phyloP scores from a whole-genome alignment of 805 yeast species.

The Candida caryicola region DNA sequence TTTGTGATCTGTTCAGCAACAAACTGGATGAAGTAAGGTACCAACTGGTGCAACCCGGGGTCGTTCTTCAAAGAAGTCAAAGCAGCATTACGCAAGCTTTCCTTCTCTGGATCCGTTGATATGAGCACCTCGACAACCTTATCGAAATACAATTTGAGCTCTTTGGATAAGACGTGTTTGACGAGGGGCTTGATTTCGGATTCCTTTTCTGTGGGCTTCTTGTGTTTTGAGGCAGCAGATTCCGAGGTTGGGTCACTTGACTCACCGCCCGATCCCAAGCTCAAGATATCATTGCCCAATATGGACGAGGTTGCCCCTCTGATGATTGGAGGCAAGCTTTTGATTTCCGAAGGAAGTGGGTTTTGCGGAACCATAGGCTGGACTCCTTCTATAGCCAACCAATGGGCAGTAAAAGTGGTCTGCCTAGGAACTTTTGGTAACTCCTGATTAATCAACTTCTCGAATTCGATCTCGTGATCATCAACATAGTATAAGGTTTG shows the following conservation, averaged over 20 bases:
- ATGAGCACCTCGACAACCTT: slow-evolving; percentile 79
- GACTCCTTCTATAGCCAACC: slow-evolving; percentile 98
- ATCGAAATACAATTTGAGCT: slow-evolving; percentile 89
- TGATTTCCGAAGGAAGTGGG: slow-evolving; percentile 79
- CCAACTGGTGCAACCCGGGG: slow-evolving; percentile 94
- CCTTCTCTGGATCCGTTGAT: slow-evolving; percentile 52
- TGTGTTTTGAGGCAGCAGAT: slow-evolving; percentile 10
- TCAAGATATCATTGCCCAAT: slow-evolving; percentile 39
- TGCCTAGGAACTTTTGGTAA: slow-evolving; percentile 92
- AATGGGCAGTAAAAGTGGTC: slow-evolving; percentile 89
- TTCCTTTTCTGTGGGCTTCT: slow-evolving; percentile 42
- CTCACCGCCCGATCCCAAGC: slow-evolving; percentile 20
- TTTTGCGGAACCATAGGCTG: slow-evolving; percentile 98
- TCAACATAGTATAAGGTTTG: slow-evolving; percentile 91
- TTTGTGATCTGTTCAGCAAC: slow-evolving; percentile 93
- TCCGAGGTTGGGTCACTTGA: slow-evolving; percentile 48
- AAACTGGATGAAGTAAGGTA: slow-evolving; percentile 94
- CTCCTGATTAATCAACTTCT: slow-evolving; percentile 88
- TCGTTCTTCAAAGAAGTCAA: slow-evolving; percentile 81
- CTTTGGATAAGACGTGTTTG: slow-evolving; percentile 92
- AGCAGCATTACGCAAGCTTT: slow-evolving; percentile 71
- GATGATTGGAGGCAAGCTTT: slow-evolving; percentile 68
- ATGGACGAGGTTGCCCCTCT: slow-evolving; percentile 73
- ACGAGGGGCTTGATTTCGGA: slow-evolving; percentile 80
- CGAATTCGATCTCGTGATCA: slow-evolving; percentile 91